A percentile compares a stretch with the other conserved stretches of the same genome.
These are phyloP conservation scores for Terana coerulea DNA, from an alignment of 768 basidiomycete species.

Conservation along the genomic window DNA sequence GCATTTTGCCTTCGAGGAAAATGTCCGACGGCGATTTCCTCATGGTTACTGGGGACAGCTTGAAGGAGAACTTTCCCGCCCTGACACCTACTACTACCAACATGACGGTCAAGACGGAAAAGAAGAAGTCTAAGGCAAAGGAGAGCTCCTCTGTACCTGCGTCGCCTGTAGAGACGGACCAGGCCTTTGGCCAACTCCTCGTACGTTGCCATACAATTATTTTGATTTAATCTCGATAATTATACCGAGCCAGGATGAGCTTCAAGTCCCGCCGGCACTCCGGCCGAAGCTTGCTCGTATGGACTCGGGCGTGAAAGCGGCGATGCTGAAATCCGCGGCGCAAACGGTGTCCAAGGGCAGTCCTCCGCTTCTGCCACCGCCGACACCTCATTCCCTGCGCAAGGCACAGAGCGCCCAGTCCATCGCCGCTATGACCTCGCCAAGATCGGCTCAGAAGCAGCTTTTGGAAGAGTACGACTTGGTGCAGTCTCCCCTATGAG, in stretches of 20 bases:
- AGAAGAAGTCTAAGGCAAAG: slow-evolving; percentile 38
- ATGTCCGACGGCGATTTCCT: slow-evolving; percentile 67
- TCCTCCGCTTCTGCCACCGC: slow-evolving; percentile 29
- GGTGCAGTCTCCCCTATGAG: slow-evolving; percentile 14
- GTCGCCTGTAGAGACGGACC: slow-evolving; percentile 44
- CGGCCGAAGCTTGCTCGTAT: slow-evolving; percentile 77
- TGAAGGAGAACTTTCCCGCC: slow-evolving; percentile 68
- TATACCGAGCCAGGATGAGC: slow-evolving; percentile 63
- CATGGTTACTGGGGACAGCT: slow-evolving; percentile 55
- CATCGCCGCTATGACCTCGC: slow-evolving; percentile 31
- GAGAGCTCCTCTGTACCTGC: slow-evolving; percentile 27
- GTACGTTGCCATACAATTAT: slow-evolving; percentile 38
- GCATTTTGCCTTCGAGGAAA: slow-evolving; percentile 69
- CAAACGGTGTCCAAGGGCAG: slow-evolving; percentile 49
- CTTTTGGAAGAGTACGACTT: neutral
- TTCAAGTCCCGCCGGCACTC: slow-evolving; percentile 78
- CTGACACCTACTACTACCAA: slow-evolving; percentile 17
- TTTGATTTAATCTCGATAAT: neutral
- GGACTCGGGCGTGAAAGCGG: slow-evolving; percentile 84
- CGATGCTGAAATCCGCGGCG: slow-evolving; percentile 86
- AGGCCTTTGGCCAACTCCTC: slow-evolving; percentile 79
- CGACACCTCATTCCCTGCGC: slow-evolving; percentile 56
- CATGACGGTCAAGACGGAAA: slow-evolving; percentile 27
- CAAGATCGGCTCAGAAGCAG: neutral
- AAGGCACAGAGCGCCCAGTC: slow-evolving; percentile 74